A percentile compares a stretch with the other conserved stretches of the same genome.
These are phyloP conservation scores for Mycosphaerelloides madeirae DNA, from an alignment of 2,329 filamentous ascomycete species.

Conservation along the genomic window DNA sequence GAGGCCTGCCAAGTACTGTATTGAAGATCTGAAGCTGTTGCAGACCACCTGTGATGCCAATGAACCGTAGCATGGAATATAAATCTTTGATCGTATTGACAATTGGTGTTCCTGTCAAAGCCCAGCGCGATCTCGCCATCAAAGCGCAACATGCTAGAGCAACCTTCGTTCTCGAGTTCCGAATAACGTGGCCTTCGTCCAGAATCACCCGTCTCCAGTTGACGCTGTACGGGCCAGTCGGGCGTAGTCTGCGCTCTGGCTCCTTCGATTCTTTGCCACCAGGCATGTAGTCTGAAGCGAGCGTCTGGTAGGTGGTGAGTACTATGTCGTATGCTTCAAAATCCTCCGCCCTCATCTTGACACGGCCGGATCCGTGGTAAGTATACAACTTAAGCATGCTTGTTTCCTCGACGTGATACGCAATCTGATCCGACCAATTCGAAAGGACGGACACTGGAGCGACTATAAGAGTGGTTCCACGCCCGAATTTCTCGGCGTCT, in stretches of 20 bases:
- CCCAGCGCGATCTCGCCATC: constrained; percentile 69
- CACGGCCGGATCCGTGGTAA: constrained; percentile 65
- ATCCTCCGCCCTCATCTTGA: constrained; percentile 50
- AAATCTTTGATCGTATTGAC: constrained; percentile 73
- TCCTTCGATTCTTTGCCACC: constrained; percentile 36
- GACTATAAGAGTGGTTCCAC: constrained; percentile 70
- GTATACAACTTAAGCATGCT: constrained; percentile 62
- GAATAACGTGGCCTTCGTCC: constrained; percentile 78
- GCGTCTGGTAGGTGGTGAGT: constrained; percentile 77
- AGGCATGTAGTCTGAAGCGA: constrained; percentile 62
- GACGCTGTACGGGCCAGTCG: constrained; percentile 56
- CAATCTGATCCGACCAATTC: constrained; percentile 79
- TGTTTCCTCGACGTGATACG: constrained; percentile 63
- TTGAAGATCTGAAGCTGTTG: constrained; percentile 72
- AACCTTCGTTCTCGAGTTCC: constrained; percentile 70
- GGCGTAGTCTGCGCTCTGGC: constrained; percentile 28
- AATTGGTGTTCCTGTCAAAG: constrained; percentile 60
- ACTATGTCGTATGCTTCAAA: constrained; percentile 68
- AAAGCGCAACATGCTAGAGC: constrained; percentile 64
- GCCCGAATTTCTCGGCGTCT: constrained; percentile 35
- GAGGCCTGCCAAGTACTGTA: constrained; percentile 62
- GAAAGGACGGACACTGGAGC: constrained; percentile 83
- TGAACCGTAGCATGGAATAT: constrained; percentile 72
- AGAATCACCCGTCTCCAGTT: constrained; percentile 75
- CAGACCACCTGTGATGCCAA: constrained; percentile 70